These are phyloP conservation scores for Panicum virgatum DNA, from an alignment of 202 grass and related monocot species.

Conservation along the genomic window DNA sequence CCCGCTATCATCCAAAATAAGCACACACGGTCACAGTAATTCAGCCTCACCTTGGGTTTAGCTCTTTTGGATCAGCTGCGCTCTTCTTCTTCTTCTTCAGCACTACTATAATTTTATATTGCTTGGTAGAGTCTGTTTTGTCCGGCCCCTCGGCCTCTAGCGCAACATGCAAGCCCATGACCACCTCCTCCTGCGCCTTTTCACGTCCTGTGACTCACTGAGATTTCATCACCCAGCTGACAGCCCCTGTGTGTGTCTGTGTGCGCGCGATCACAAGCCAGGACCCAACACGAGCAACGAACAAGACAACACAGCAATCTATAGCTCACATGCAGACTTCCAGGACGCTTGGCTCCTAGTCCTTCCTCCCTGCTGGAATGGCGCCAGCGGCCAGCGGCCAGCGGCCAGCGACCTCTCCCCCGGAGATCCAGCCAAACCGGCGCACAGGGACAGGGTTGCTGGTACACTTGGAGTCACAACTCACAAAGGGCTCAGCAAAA, in stretches of 20 bases:
- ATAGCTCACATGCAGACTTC: constrained; percentile 52
- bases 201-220: not conserved
- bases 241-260: too few relatives aligned
- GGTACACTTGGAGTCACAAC: constrained; percentile 49
- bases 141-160: constrained; percentile 21
- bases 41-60: not conserved
- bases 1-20: not conserved
- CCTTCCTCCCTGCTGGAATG: not conserved
- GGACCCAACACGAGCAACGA: not conserved
- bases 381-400: constrained; percentile 29
- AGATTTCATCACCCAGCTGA: constrained; percentile 28
- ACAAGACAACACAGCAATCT: constrained; percentile 32
- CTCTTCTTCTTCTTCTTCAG: constrained; percentile 10
- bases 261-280: constrained; percentile 30
- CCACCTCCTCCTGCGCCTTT: constrained; percentile 9
- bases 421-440: constrained; percentile 29
- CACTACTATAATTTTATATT: not conserved
- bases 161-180: not conserved
- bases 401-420: constrained; percentile 30
- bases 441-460: constrained; percentile 11
- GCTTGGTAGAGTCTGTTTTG: constrained; percentile 41
- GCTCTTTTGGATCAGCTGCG: not conserved
- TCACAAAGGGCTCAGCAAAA: constrained; percentile 26
- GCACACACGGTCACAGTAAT: not conserved
- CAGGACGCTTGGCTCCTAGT: constrained; percentile 43